Conservation (phyloP, 345 rosid genomes). For the Trapa incisa region DNA sequence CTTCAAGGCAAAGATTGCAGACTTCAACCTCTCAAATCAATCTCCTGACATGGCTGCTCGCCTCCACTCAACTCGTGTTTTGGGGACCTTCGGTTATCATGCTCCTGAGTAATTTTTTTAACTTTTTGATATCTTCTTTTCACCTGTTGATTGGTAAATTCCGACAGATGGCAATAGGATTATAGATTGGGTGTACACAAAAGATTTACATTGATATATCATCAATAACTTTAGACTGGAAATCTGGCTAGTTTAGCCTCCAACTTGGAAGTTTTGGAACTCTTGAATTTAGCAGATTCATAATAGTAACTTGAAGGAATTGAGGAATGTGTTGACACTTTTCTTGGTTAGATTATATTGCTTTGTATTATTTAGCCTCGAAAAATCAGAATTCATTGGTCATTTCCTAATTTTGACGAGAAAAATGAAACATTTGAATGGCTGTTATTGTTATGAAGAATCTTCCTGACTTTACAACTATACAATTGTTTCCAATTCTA, state of each 20-base stretch:
- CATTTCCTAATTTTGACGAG: neutral
- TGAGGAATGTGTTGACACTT: neutral
- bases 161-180: too few relatives aligned
- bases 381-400: neutral
- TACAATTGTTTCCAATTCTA: neutral
- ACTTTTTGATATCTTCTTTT: neutral
- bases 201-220: too few relatives aligned
- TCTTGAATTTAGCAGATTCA: too few relatives aligned
- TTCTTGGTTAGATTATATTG: neutral
- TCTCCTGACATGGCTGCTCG: slow-evolving; percentile 49
- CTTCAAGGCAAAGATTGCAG: slow-evolving; percentile 41
- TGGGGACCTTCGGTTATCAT: slow-evolving; percentile 45
- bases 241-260: too few relatives aligned
- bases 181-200: too few relatives aligned
- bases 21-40: slow-evolving; percentile 41
- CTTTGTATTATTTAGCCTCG: neutral
- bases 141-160: too few relatives aligned
- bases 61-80: slow-evolving; percentile 41
- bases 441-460: neutral
- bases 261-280: too few relatives aligned
- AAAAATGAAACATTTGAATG: neutral
- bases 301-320: too few relatives aligned
- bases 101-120: slow-evolving; percentile 35
- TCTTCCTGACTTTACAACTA: neutral
- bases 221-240: too few relatives aligned